Base-by-base conservation (phyloP, 176 grass and related monocot species). In the Tuctoria greenei region DNA sequence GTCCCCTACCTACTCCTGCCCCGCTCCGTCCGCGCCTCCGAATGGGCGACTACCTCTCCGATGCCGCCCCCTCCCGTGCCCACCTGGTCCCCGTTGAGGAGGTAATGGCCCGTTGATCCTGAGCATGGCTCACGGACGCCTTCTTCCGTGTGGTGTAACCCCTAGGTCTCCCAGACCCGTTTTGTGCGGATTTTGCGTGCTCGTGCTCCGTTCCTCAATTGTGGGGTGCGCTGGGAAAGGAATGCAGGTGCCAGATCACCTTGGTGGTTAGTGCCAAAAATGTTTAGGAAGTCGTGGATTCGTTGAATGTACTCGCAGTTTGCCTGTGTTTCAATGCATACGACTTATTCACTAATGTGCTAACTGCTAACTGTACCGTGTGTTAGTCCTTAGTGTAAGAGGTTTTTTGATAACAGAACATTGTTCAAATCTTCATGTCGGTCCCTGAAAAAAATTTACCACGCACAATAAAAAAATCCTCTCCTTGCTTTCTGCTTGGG, bases 81-180 rank as follows among this genome's bases (percentile, higher is more conserved):
- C 42, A 24, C 51, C 10, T 51, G 74, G 45, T n/a, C 68, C 10
- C 15, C 35, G 16, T 35, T 52, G 2, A 60, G 69, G 24, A 87
- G 80, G 85, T 87, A 87, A 66, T 16, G 40, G 21, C 11, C 35
- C n/a, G 13, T 45, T 38, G 4, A 27, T n/a, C 38, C 18, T 16
- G 31, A 24, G 3, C 35, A 5, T 39, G 2, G 9, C 7, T 40
- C 20, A 36, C 67, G 13, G 49, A 10, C 15, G 2, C 7, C 24
- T 6, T 35, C 42, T 51, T 18, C 41, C 5, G 6, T 20, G 20
- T n/a, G 1, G 11, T 49, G 24, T 59, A 59, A 42, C 54, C 16
- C 57, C n/a, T 72, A 51, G 67, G 67, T 28, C 28, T 8, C 21
- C 21, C 20, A 5, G 51, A 54, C 42, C 17, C 31, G 42, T 63